Base-by-base conservation (phyloP, 2,329 filamentous ascomycete species). In the Monosporascus sp. region DNA sequence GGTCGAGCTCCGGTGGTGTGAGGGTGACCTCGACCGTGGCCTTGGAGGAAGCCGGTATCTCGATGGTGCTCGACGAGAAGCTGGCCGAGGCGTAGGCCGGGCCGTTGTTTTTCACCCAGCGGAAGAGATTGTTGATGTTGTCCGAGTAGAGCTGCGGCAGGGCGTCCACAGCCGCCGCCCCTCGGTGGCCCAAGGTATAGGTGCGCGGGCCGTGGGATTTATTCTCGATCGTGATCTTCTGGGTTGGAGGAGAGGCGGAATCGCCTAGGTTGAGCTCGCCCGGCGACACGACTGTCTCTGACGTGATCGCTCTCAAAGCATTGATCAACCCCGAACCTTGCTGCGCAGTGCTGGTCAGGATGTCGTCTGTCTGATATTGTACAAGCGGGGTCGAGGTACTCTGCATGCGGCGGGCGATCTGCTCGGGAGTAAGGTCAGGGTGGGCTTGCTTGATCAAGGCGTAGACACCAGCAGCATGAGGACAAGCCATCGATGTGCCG, bases 401-500 rank as follows among this genome's bases (percentile, higher is more conserved):
- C 48, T 67, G 64, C 11, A 72, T 55, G 7, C 62, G 58, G 22
- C 55, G 48, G 18, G 60, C 54, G 41, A 71, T 62, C 45, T 69
- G 58, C 1, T 59, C 51, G 4, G 64, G 50, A 0, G 55, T 22
- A 55, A 46, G 8, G 40, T 38, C 22, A 60, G 41, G 24, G 45
- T 58, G 9, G 57, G 20, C 37, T 6, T 28, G 3, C 28, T 58
- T 37, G 55, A 47, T 2, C 11, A 72, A 60, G 11, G 68, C 69
- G 26, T 63, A 68, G 2, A 59, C 60, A 7, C 60, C 68, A 11
- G 68, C 58, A 0, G 65, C 52, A 46, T 63, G 69, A 2, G 69
- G 69, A 1, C 66, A 63, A 0, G 68, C 62, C 69, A 71, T 70
- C 2, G 66, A 69, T 2, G 69, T 71, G 2, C 69, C 69, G 2